These are phyloP conservation scores for Zychaea mexicana DNA, from an alignment of 371 early-diverging fungal species.

Conservation along the genomic window DNA sequence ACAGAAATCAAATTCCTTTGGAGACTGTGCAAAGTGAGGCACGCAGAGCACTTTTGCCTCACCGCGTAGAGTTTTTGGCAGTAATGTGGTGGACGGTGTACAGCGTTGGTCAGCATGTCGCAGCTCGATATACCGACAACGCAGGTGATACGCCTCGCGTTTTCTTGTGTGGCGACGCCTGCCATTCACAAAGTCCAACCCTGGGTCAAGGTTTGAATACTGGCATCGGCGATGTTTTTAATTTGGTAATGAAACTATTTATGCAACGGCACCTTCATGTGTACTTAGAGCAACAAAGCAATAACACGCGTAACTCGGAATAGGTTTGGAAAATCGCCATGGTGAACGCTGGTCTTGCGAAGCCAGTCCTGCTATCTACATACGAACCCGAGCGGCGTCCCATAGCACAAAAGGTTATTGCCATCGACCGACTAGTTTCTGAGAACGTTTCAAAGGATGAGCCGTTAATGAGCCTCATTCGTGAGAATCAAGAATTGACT, in stretches of 20 bases:
- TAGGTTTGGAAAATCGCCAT: slow-evolving; percentile 44
- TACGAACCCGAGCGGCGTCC: slow-evolving; percentile 37
- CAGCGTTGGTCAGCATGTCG: slow-evolving; percentile 40
- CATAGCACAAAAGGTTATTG: slow-evolving; percentile 35
- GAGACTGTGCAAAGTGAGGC: slow-evolving; percentile 46
- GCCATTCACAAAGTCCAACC: slow-evolving; percentile 48
- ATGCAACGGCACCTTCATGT: background rate
- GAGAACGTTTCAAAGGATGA: background rate
- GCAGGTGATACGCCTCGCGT: slow-evolving; percentile 19
- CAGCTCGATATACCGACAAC: slow-evolving; percentile 9
- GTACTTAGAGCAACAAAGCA: background rate
- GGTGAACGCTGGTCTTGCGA: slow-evolving; percentile 31
- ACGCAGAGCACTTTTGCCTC: slow-evolving; percentile 40
- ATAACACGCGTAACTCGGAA: background rate
- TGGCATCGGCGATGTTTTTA: slow-evolving; percentile 46
- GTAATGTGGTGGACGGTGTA: slow-evolving; percentile 44
- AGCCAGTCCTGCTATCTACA: slow-evolving; percentile 19
- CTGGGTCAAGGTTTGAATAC: slow-evolving; percentile 48
- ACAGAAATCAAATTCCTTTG: slow-evolving; percentile 41
- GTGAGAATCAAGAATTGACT: slow-evolving; percentile 31
- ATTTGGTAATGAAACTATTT: slow-evolving; percentile 23
- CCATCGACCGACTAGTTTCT: slow-evolving; percentile 23
- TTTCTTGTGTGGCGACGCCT: slow-evolving; percentile 45
- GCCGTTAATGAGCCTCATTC: slow-evolving; percentile 17
- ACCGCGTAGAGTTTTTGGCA: slow-evolving; percentile 41